A percentile compares a stretch with the other conserved stretches of the same genome.
Conservation (phyloP, 306 rosid species). For the Vigna nakashimae region DNA sequence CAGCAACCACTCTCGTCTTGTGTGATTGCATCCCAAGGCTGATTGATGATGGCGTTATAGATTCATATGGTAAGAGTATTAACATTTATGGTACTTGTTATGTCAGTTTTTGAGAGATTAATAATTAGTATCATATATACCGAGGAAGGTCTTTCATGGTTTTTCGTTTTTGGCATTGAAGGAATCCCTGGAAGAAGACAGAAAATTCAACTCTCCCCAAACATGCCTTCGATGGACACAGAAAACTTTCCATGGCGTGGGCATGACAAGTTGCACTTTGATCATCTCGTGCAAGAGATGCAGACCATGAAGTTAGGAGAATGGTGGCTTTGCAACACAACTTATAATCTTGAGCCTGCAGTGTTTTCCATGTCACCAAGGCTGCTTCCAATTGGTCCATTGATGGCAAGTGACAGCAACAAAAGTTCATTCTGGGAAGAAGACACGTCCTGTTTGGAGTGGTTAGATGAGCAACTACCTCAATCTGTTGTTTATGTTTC, state of each 20-base stretch:
- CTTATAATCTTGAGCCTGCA: conserved; percentile 43
- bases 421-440: conserved; percentile 47
- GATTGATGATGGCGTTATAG: conserved; percentile 47
- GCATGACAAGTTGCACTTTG: conserved; percentile 3
- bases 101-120: neutral
- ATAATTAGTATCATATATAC: neutral
- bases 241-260: conserved; percentile 30
- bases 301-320: conserved; percentile 33
- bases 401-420: conserved; percentile 18
- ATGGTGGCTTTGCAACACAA: conserved; percentile 52
- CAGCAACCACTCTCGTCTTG: conserved; percentile 36
- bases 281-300: conserved; percentile 19
- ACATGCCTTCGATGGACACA: conserved; percentile 44
- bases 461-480: conserved; percentile 48
- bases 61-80: conserved; percentile 45
- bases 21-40: conserved; percentile 43
- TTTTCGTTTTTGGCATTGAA: conserved; percentile 2
- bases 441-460: conserved; percentile 46
- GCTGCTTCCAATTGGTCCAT: conserved; percentile 51
- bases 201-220: conserved; percentile 40
- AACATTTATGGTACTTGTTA: neutral
- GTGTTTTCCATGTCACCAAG: conserved; percentile 40
- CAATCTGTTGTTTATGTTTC: conserved; percentile 50
- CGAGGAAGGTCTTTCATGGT: too few species aligned
- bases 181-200: conserved; percentile 35